Percentiles rank a stretch among this genome's conserved stretches.
phyloP scores from a whole-genome alignment of 1,284 basidiomycete genomes.

The Moesziomyces sp. region DNA sequence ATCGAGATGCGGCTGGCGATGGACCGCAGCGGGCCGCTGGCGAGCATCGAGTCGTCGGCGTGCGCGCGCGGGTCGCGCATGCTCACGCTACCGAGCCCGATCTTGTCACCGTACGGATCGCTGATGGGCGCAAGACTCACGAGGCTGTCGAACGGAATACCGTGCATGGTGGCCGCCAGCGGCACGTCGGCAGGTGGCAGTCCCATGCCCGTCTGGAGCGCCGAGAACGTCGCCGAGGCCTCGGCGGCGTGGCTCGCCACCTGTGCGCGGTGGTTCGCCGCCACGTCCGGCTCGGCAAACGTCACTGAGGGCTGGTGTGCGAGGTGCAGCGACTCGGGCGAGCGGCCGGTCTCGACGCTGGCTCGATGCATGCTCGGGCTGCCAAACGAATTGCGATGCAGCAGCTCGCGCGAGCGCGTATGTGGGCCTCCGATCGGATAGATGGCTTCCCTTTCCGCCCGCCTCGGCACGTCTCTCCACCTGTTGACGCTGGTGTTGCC shows the following conservation, averaged over 20 bases:
- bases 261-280: slow-evolving; percentile 4
- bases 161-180: slow-evolving; percentile 70
- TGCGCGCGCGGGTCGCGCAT: slow-evolving; percentile 42
- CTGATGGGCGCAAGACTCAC: slow-evolving; percentile 81
- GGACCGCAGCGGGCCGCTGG: slow-evolving; percentile 28
- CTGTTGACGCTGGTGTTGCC: slow-evolving; percentile 81
- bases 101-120: slow-evolving; percentile 73
- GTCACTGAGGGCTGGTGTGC: slow-evolving; percentile 38
- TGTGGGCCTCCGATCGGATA: slow-evolving; percentile 44
- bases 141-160: slow-evolving; percentile 82
- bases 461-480: slow-evolving; percentile 76
- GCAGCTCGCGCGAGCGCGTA: slow-evolving; percentile 18
- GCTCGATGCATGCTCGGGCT: slow-evolving; percentile 26
- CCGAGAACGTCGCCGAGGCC: slow-evolving; percentile 12
- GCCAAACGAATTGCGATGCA: slow-evolving; percentile 25
- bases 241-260: slow-evolving; percentile 3
- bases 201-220: slow-evolving; percentile 34
- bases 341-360: slow-evolving; percentile 28
- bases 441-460: slow-evolving; percentile 44
- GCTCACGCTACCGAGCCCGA: slow-evolving; percentile 55
- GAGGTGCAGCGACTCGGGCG: slow-evolving; percentile 18
- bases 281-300: slow-evolving; percentile 30
- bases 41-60: slow-evolving; percentile 30
- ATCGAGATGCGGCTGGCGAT: slow-evolving; percentile 38
- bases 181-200: slow-evolving; percentile 25